These are phyloP conservation scores for Cyclotella atomus DNA, from an alignment of 108 stramenopile species.

Conservation along the genomic window DNA sequence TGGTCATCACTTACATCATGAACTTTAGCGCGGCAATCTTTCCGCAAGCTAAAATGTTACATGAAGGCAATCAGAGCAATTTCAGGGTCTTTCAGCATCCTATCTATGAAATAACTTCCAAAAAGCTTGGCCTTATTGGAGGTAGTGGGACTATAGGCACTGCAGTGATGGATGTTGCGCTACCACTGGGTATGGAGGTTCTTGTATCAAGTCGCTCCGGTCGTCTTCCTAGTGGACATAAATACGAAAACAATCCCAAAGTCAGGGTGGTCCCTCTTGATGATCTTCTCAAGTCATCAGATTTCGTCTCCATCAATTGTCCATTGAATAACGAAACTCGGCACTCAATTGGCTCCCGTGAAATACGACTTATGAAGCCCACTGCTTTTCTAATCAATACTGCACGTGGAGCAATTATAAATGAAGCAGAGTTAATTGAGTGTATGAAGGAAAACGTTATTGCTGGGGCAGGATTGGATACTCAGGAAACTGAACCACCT, in stretches of 20 bases:
- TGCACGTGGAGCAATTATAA: conserved; percentile 86
- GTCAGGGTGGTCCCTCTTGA: conserved; percentile 60
- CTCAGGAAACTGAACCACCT: conserved; percentile 76
- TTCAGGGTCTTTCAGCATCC: conserved; percentile 81
- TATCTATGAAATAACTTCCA: conserved; percentile 73
- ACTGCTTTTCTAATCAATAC: conserved; percentile 92
- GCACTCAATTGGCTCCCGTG: conserved; percentile 69
- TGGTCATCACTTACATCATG: conserved; percentile 89
- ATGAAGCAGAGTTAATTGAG: conserved; percentile 79
- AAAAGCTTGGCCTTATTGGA: conserved; percentile 88
- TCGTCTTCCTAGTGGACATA: conserved; percentile 61
- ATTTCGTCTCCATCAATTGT: conserved; percentile 87
- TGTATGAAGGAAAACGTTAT: conserved; percentile 73
- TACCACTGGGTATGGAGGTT: conserved; percentile 89
- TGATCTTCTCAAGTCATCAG: conserved; percentile 66
- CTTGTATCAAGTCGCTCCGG: conserved; percentile 72
- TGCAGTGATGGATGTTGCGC: conserved; percentile 79
- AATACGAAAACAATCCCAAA: conserved; percentile 52
- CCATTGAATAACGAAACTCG: conserved; percentile 87
- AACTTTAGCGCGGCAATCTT: conserved; percentile 82
- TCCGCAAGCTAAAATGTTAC: conserved; percentile 74
- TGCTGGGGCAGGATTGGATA: conserved; percentile 87
- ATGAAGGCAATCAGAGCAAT: conserved; percentile 62
- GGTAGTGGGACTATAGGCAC: conserved; percentile 90
- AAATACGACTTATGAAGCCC: conserved; percentile 85